phyloP scores from a whole-genome alignment of 1,284 basidiomycete species.

The Mycosarcoma maydis region DNA sequence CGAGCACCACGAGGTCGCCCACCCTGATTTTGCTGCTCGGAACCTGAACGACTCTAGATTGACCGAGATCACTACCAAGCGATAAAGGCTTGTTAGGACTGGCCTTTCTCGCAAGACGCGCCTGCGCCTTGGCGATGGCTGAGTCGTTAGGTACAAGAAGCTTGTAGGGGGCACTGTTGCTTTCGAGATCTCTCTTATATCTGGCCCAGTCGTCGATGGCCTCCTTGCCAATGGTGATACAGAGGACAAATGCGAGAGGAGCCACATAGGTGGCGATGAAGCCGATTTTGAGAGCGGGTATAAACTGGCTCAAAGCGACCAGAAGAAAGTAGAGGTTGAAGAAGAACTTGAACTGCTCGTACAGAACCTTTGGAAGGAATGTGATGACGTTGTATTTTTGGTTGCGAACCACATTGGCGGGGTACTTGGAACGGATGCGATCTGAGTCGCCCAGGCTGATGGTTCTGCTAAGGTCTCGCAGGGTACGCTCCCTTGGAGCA shows the following conservation, averaged over 20 bases:
- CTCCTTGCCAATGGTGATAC: slow-evolving; percentile 97
- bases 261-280: slow-evolving; percentile 96
- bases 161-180: slow-evolving; percentile 91
- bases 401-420: slow-evolving; percentile 89
- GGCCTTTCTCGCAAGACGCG: slow-evolving; percentile 27
- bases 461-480: slow-evolving; percentile 36
- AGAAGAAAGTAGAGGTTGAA: slow-evolving; percentile 99
- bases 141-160: slow-evolving; percentile 73
- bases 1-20: slow-evolving; percentile 88
- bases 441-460: slow-evolving; percentile 39
- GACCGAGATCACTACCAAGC: slow-evolving; percentile 28
- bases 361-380: slow-evolving; percentile 94
- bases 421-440: slow-evolving; percentile 63
- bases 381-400: slow-evolving; percentile 97
- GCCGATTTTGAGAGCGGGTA: slow-evolving; percentile 97
- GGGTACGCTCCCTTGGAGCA: slow-evolving; percentile 12
- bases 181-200: slow-evolving; percentile 87
- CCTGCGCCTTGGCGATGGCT: slow-evolving; percentile 26
- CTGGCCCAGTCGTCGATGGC: slow-evolving; percentile 97
- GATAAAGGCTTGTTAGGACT: slow-evolving; percentile 24
- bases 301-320: slow-evolving; percentile 93
- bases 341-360: slow-evolving; percentile 99
- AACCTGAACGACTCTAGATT: slow-evolving; percentile 44
- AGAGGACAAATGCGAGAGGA: slow-evolving; percentile 91
- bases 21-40: slow-evolving; percentile 89